Evolutionary conservation across 352 stramenopile genomes (phyloP).

Genomic region (Bremia lactucae): DNA sequence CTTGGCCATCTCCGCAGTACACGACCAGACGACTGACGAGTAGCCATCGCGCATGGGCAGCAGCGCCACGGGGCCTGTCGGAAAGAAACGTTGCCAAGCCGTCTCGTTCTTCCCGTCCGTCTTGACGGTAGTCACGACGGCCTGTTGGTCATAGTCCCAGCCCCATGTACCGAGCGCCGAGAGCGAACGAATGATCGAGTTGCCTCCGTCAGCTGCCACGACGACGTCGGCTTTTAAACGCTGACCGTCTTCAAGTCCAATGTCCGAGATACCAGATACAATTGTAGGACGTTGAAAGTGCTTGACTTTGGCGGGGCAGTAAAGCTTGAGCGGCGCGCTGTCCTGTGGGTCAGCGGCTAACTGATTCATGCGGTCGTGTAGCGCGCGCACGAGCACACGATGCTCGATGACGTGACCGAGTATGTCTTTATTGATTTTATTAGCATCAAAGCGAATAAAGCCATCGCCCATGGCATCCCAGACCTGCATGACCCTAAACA

Average conservation of each 20-base stretch:
- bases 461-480: conserved; percentile 86
- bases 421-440: conserved; percentile 40
- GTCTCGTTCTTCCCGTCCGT: conserved; percentile 68
- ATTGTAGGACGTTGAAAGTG: conserved; percentile 54
- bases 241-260: conserved; percentile 60
- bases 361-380: conserved; percentile 82
- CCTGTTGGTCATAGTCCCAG: conserved; percentile 89
- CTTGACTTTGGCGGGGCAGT: conserved; percentile 72
- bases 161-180: conserved; percentile 83
- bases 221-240: conserved; percentile 69
- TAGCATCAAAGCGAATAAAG: conserved; percentile 80
- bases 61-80: conserved; percentile 78
- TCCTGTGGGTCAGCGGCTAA: conserved; percentile 32
- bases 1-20: conserved; percentile 65
- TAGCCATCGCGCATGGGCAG: conserved; percentile 86
- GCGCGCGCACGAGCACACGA: conserved; percentile 72
- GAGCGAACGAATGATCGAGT: conserved; percentile 81
- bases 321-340: conserved; percentile 53
- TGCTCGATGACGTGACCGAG: conserved; percentile 85
- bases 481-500: conserved; percentile 86
- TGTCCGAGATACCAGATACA: conserved; percentile 39
- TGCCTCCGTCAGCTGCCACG: conserved; percentile 81
- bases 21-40: conserved; percentile 88
- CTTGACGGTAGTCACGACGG: conserved; percentile 87
- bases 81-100: conserved; percentile 88